These are phyloP conservation scores for Nicotiana otophora DNA, from an alignment of 257 asterid species.

Conservation along the genomic window DNA sequence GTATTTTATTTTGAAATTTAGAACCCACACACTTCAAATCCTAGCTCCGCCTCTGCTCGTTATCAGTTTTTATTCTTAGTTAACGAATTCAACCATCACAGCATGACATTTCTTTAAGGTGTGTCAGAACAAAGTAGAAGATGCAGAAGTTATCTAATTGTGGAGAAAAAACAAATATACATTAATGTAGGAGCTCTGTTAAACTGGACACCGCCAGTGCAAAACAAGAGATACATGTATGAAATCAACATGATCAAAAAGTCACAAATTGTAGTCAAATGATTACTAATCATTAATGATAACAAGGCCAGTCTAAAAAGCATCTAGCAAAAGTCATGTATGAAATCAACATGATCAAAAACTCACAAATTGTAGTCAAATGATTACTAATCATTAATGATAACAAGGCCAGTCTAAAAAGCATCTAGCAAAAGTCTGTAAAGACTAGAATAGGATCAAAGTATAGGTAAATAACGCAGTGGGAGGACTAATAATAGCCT, in stretches of 20 bases:
- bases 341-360: neutral
- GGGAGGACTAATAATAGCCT: conserved; percentile 6
- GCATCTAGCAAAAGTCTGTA: neutral
- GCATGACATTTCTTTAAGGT: neutral
- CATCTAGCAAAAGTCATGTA: neutral
- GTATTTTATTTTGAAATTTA: too few species aligned
- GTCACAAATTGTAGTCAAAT: neutral
- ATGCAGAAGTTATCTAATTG: neutral
- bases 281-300: neutral
- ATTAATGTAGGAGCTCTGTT: neutral
- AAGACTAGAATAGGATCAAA: neutral
- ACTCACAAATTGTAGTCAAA: neutral
- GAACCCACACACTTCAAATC: too few species aligned
- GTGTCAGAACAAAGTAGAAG: neutral
- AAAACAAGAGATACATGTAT: neutral
- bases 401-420: neutral
- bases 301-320: neutral
- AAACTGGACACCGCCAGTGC: neutral
- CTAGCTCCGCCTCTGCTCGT: too few species aligned
- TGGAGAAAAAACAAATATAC: neutral
- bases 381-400: neutral
- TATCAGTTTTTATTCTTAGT: neutral
- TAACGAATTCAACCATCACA: neutral
- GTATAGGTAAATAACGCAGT: neutral
- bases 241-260: neutral